A percentile compares a stretch with the other conserved stretches of the same genome.
Conservation (phyloP, 306 rosid species). For the Potentilla sterilis region DNA sequence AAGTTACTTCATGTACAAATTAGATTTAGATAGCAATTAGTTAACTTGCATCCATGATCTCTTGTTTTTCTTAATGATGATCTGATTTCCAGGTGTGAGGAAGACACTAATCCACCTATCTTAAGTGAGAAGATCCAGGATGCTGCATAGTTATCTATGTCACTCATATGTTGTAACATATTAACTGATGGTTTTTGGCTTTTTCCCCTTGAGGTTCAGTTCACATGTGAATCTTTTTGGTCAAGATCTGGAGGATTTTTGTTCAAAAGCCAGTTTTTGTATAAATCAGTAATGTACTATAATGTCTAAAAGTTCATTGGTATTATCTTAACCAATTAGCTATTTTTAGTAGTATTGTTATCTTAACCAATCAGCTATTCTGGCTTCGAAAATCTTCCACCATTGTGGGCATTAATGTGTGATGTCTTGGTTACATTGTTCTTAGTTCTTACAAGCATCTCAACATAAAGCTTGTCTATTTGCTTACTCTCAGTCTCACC, state of each 20-base stretch:
- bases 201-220: background rate
- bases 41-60: background rate
- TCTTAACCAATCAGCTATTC: too few relatives aligned
- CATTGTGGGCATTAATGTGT: too few relatives aligned
- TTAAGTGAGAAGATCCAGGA: background rate
- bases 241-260: background rate
- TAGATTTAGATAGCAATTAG: background rate
- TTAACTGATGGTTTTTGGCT: background rate
- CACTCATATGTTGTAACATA: background rate
- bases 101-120: background rate
- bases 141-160: background rate
- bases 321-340: too few relatives aligned
- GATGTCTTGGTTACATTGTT: too few relatives aligned
- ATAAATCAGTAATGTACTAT: background rate
- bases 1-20: background rate
- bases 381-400: too few relatives aligned
- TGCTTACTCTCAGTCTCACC: too few relatives aligned
- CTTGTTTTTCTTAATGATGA: background rate
- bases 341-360: too few relatives aligned
- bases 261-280: background rate
- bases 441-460: too few relatives aligned
- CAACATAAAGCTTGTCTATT: too few relatives aligned
- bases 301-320: too few relatives aligned
- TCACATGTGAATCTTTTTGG: background rate
- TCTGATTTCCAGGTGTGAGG: conserved; percentile 6